Evolutionary conservation across 1,139 yeast genomes (phyloP).

Genomic region (Diutina siamensis): DNA sequence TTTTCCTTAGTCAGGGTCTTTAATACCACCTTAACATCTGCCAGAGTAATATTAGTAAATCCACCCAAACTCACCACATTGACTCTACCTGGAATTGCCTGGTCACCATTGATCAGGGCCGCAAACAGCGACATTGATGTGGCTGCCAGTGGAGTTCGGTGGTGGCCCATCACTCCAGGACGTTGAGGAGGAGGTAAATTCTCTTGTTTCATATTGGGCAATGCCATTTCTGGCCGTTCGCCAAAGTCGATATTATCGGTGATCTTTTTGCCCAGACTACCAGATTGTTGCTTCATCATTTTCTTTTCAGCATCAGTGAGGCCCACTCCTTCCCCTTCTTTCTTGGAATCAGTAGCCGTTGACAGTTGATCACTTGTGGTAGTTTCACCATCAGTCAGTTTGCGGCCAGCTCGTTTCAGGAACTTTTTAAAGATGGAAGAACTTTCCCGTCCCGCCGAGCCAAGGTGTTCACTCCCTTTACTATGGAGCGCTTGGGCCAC

Average conservation of each 20-base stretch:
- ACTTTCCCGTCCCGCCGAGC: not conserved
- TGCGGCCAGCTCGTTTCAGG: not conserved
- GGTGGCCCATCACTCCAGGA: constrained; percentile 17
- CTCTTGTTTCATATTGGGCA: constrained; percentile 27
- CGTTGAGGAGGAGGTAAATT: constrained; percentile 31
- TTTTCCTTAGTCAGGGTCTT: constrained; percentile 42
- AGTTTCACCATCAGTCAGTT: not conserved
- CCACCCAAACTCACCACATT: constrained; percentile 35
- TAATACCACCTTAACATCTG: constrained; percentile 43
- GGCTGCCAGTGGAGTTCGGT: constrained; percentile 17
- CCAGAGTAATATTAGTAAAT: constrained; percentile 14
- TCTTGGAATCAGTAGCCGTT: constrained; percentile 6
- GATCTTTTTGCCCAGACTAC: not conserved
- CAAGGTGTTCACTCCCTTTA: not conserved
- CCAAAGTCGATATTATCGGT: constrained; percentile 14
- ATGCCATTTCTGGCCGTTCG: constrained; percentile 12
- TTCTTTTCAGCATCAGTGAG: constrained; percentile 6
- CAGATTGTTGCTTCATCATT: not conserved
- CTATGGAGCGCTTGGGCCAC: not conserved
- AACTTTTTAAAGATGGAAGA: not conserved
- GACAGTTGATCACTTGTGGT: not conserved
- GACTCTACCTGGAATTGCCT: constrained; percentile 40
- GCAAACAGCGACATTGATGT: constrained; percentile 19
- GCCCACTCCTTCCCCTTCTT: constrained; percentile 6
- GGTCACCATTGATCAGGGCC: constrained; percentile 16